These are phyloP conservation scores for Fomitopsis schrenkii DNA, from an alignment of 1,284 basidiomycete genomes.

Conservation along the genomic window DNA sequence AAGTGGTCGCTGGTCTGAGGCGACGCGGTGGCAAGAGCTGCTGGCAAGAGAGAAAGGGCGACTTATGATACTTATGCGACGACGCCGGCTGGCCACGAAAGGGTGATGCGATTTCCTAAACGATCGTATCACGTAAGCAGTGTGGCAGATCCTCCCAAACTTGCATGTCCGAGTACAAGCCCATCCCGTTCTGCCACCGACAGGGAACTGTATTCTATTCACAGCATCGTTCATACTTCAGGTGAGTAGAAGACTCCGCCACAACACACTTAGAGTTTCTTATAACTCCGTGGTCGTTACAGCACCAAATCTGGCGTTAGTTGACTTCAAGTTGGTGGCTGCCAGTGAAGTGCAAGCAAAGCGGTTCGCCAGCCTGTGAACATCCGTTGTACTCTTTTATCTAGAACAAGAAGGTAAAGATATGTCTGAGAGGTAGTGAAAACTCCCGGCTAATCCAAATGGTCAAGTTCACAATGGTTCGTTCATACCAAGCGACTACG, in stretches of 20 bases:
- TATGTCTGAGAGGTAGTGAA: neutral
- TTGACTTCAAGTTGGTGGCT: too few species aligned
- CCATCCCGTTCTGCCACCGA: neutral
- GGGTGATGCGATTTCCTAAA: neutral
- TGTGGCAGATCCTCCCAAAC: constrained; percentile 15
- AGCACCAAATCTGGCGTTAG: too few species aligned
- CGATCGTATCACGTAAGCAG: constrained; percentile 12
- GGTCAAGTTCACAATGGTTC: constrained; percentile 30
- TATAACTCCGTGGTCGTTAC: too few species aligned
- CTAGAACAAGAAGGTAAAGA: neutral
- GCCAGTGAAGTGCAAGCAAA: too few species aligned
- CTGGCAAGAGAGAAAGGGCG: neutral
- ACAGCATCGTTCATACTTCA: neutral
- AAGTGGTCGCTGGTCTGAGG: neutral
- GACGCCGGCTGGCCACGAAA: neutral
- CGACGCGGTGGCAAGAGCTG: neutral
- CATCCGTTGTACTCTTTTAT: too few species aligned
- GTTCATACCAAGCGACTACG: constrained; percentile 48
- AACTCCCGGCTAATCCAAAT: neutral
- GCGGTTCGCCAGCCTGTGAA: too few species aligned
- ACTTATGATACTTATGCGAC: neutral
- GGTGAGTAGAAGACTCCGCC: neutral
- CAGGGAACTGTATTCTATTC: neutral
- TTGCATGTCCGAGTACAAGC: neutral
- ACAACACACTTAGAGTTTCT: too few species aligned